Evolutionary conservation across 2,329 filamentous ascomycete genomes (phyloP).

Genomic region (Clarireedia sp.): DNA sequence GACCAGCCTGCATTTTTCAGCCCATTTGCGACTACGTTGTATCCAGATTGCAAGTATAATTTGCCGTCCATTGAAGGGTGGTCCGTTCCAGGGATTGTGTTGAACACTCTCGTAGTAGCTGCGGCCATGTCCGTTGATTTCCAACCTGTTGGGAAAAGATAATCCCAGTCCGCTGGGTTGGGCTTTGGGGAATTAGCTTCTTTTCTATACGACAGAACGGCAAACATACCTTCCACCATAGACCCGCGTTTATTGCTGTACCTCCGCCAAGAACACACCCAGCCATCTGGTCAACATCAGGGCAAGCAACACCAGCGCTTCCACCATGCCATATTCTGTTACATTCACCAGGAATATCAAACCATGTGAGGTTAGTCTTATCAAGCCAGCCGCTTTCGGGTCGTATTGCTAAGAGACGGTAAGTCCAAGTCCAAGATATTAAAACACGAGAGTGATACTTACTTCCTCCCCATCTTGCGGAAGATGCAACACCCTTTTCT

Average conservation of each 20-base stretch:
- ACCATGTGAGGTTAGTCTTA: slow-evolving; percentile 56
- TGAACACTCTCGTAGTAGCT: slow-evolving; percentile 55
- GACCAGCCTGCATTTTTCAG: slow-evolving; percentile 55
- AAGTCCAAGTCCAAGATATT: slow-evolving; percentile 1
- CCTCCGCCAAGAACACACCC: slow-evolving; percentile 61
- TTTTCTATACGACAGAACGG: background rate
- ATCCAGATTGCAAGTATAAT: slow-evolving; percentile 60
- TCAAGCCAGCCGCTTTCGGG: slow-evolving; percentile 47
- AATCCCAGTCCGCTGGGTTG: slow-evolving; percentile 58
- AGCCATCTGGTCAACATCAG: slow-evolving; percentile 64
- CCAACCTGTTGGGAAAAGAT: slow-evolving; percentile 67
- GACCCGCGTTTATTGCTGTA: slow-evolving; percentile 50
- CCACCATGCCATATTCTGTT: slow-evolving; percentile 49
- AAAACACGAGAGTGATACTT: slow-evolving; percentile 15
- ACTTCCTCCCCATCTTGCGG: slow-evolving; percentile 55
- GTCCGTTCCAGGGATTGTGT: slow-evolving; percentile 62
- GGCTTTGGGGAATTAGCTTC: slow-evolving; percentile 34
- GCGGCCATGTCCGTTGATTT: slow-evolving; percentile 52
- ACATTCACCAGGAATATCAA: slow-evolving; percentile 64
- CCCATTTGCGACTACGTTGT: slow-evolving; percentile 52
- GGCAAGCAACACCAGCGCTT: slow-evolving; percentile 46
- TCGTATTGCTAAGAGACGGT: slow-evolving; percentile 17
- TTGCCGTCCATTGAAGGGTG: slow-evolving; percentile 58
- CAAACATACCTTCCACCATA: slow-evolving; percentile 52
- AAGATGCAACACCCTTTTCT: slow-evolving; percentile 52